These are phyloP conservation scores for Diaporthe ilicicola DNA, from an alignment of 2,329 filamentous ascomycete genomes.

Conservation along the genomic window DNA sequence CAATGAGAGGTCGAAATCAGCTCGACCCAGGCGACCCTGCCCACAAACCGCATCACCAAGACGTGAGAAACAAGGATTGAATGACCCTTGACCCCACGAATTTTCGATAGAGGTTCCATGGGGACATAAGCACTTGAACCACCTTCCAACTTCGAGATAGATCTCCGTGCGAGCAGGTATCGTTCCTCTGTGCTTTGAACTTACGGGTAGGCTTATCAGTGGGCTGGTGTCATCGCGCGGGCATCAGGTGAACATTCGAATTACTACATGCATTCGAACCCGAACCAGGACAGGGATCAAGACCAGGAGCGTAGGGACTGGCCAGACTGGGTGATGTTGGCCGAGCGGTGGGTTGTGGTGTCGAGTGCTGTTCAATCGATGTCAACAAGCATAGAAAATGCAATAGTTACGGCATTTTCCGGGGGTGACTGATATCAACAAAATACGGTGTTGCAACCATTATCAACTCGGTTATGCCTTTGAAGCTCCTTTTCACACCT, in stretches of 20 bases:
- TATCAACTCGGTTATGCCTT: neutral
- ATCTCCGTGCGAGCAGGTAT: constrained; percentile 18
- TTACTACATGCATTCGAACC: neutral
- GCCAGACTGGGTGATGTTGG: neutral
- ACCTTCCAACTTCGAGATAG: constrained; percentile 28
- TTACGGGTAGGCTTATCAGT: neutral
- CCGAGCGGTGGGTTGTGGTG: neutral
- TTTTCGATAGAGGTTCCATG: neutral
- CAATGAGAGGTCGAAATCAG: neutral
- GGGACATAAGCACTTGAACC: neutral
- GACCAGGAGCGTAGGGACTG: too few species aligned
- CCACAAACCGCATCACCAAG: neutral
- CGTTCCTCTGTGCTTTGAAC: neutral
- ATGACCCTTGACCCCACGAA: neutral
- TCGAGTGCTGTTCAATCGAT: neutral
- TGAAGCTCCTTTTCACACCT: neutral
- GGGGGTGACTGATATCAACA: too few species aligned
- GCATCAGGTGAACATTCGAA: neutral
- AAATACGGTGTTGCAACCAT: neutral
- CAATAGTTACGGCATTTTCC: too few species aligned
- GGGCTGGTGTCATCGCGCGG: neutral
- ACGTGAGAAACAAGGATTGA: neutral
- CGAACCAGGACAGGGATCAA: neutral
- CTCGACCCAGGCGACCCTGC: neutral
- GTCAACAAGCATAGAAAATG: neutral